Base-by-base conservation (phyloP, 352 stramenopile genomes). In the Stephanocyclus meneghinianus region DNA sequence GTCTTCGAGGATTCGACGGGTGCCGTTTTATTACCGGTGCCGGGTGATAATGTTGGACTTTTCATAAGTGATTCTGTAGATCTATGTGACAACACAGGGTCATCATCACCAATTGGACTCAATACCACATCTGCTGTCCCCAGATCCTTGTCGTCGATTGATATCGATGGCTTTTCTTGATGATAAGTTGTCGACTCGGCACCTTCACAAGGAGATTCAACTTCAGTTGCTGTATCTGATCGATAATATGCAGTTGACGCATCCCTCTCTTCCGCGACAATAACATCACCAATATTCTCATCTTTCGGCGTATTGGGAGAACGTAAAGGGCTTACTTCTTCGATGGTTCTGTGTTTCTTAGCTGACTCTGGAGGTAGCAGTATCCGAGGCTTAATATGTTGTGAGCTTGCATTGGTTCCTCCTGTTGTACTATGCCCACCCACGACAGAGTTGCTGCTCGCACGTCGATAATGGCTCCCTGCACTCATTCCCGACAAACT, bases 401-500 rank as follows among this genome's bases (percentile, higher is more conserved):
- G 35, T 40, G 35, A 40, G 40, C 32, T 80, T 40, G 35, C 35
- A 8, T 18, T 71, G 18, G 60, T 61, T 59, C 60, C 60, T 18
- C 37, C 53, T 40, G 30, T 68, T 3, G 26, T 15, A 8, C n/a
- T 57, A 29, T 57, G n/a, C 37, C 40, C 60, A 55, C 40, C 60
- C 2, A 29, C 60, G 2, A 56, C 44, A 56, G 60, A 68, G 21
- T 51, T 53, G 45, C 13, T 8, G 21, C 74, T 70, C n/a, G 32
- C 48, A 55, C 50, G 64, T 44, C 64, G 29, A 59, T 63, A 59
- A 16, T 74, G 32, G 47, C 75, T 82, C 0, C 51, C 53, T 29
- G 59, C 59, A 64, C 74, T 81, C 56, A 81, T 71, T 10, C 73
- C 73, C 32, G 56, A 72, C 40, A 80, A 67, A 56, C 74, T 81